Evolutionary conservation across 352 stramenopile genomes (phyloP), one percentile per base, ranked within the genome.

Genomic region (Aphanomyces euteiches): DNA sequence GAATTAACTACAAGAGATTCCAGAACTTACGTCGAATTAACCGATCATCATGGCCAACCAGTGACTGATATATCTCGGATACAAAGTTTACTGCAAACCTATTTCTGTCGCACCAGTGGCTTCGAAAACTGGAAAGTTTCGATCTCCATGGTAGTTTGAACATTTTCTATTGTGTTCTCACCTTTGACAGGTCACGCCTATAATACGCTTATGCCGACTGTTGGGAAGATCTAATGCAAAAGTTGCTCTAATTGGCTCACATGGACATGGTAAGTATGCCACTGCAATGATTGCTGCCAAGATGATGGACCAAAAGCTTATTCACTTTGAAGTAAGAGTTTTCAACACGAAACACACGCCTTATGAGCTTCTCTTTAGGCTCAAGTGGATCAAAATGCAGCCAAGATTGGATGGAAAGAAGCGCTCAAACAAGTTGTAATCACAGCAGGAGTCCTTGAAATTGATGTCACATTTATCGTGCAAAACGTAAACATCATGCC

Each of bases 391-490:
- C 78, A 68, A 3, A 19, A 85, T 1, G 77, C 81, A 38, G 79
- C 79, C 5, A 48, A 83, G 5, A 40, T 28, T 17, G 69, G 77
- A n/a, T 93, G 85, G 85, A 77, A 74, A 5, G 38, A 73, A 3
- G 34, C 85, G 12, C 64, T 90, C 0, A 56, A 76, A 6, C 69
- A 88, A 4, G 56, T 89, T 3, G 90, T 88, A 65, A 72, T 82
- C 7, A 77, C 72, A 21, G 74, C 90, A 4, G 83, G 85, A 0
- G 77, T 91, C 7, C 75, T 79, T 34, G 84, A 79, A 7, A 72
- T 82, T 19, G 74, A 83, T 21, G 78, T 87, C 38, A 91, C 83
- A 3, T 72, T 93, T 8, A 34, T 91, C 1, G 69, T 90, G 2
- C 83, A 89, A 54, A 76, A 73, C 2, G 17, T 88, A 0, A 69